These are phyloP conservation scores for Diplotaxis tenuifolia DNA, from an alignment of 345 rosid genomes.

Conservation along the genomic window DNA sequence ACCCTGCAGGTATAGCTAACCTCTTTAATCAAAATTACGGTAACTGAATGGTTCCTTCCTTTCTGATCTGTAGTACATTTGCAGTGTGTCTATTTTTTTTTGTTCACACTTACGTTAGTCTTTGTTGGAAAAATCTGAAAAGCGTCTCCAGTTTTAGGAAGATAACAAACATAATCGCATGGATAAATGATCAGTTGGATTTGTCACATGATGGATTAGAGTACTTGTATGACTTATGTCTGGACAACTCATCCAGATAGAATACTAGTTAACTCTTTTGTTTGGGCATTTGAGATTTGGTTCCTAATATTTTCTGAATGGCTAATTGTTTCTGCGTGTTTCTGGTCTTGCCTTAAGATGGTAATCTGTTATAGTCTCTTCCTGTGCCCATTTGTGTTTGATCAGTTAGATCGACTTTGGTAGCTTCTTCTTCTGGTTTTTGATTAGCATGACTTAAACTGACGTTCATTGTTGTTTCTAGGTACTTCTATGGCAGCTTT, in stretches of 20 bases:
- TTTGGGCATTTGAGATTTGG: not conserved
- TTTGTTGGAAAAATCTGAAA: slow-evolving; percentile 5
- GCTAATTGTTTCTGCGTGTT: not conserved
- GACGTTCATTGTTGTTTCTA: slow-evolving; percentile 29
- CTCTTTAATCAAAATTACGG: not conserved
- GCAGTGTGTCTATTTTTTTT: slow-evolving; percentile 4
- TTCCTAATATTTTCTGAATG: slow-evolving; percentile 8
- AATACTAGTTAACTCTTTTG: not conserved
- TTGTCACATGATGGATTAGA: slow-evolving; percentile 10
- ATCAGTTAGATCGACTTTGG: not conserved
- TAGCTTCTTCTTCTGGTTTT: slow-evolving; percentile 10
- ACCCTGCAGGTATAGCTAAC: slow-evolving; percentile 57
- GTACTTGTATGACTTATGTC: not conserved
- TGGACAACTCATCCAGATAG: not conserved
- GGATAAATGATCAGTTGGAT: not conserved
- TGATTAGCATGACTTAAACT: slow-evolving; percentile 18
- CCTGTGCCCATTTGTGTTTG: not conserved
- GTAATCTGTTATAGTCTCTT: not conserved
- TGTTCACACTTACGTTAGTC: slow-evolving; percentile 2
- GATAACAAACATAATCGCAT: not conserved
- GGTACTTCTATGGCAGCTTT: slow-evolving; percentile 44
- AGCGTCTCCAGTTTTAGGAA: not conserved
- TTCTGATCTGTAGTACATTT: not conserved
- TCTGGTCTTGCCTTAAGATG: not conserved
- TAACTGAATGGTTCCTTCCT: slow-evolving; percentile 8